Base-by-base conservation (phyloP, 2,329 filamentous ascomycete species). In the Monosporascus cannonballus region DNA sequence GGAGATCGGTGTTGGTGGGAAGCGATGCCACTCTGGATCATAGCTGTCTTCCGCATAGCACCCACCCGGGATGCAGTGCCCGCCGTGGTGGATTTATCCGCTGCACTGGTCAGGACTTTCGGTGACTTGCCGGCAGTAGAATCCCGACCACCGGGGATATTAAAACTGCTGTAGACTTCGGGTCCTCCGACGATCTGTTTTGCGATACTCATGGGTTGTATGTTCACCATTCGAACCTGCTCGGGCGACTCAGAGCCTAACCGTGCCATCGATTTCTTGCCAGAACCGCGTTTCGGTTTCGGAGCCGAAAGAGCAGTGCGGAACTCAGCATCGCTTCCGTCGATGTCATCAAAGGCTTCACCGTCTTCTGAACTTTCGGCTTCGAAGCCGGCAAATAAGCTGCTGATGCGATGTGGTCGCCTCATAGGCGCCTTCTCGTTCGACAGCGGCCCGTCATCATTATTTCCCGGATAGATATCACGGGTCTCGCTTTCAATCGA, bases 351-450 rank as follows among this genome's bases (percentile, higher is more conserved):
- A 67, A 85, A 85, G 27, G 86, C 83, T 41, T 86, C 83, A 3
- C 66, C 75, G 51, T 89, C 85, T 45, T 85, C 85, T 7, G 85
- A 86, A 62, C 84, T 90, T 45, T 76, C 77, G 14, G 82, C 83
- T 47, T 93, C 89, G 59, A 95, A 94, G 0, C 89, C 89, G 34
- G 89, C 88, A 69, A 94, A 94, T n/a, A 95, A 74, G 65, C 89
- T 94, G 69, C 88, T 93, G 48, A 89, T 85, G 51, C 89, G 80
- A 64, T 88, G 85, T 1, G 89, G 87, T 17, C 86, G 80, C 55
- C 85, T 80, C 65, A 87, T 76, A 2, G 84, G 80, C 2, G 78
- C 77, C 50, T 77, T 80, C 15, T 81, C 76, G 51, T 69, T 73
- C 1, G 85, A 84, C 41, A 91, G 71, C 2, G 88, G 87, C 0